Conservation (phyloP, 495 filamentous ascomycete species). For the Penicillium lagena region DNA sequence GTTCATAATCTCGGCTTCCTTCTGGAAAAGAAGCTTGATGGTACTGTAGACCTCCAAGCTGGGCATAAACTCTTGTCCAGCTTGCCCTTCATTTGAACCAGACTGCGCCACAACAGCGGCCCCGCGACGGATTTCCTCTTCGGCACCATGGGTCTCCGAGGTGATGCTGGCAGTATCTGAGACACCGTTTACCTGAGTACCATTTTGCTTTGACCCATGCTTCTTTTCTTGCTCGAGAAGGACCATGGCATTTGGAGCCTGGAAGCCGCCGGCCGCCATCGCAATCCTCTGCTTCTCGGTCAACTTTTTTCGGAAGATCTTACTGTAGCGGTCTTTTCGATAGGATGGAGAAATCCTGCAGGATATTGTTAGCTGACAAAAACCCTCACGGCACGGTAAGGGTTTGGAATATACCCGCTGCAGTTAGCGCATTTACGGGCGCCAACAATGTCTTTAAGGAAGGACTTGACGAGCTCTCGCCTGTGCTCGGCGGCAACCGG, state of each 20-base stretch:
- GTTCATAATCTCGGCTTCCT: constrained; percentile 72
- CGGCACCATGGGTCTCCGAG: constrained; percentile 43
- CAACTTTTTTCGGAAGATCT: constrained; percentile 86
- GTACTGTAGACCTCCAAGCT: constrained; percentile 70
- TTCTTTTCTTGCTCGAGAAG: constrained; percentile 37
- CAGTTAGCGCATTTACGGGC: constrained; percentile 70
- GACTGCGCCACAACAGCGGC: constrained; percentile 29
- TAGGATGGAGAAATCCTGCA: constrained; percentile 66
- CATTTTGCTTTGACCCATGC: constrained; percentile 24
- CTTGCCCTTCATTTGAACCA: constrained; percentile 15
- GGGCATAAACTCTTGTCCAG: constrained; percentile 61
- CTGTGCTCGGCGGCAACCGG: constrained; percentile 74
- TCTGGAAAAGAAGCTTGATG: constrained; percentile 74
- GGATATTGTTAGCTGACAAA: constrained; percentile 4
- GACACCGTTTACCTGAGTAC: constrained; percentile 16
- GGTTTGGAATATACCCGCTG: constrained; percentile 43
- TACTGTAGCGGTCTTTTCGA: constrained; percentile 79
- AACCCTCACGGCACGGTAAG: background rate
- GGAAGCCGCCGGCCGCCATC: constrained; percentile 66
- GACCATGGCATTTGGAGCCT: constrained; percentile 56
- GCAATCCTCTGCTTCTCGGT: constrained; percentile 60
- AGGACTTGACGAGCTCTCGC: constrained; percentile 67
- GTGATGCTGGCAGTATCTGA: constrained; percentile 15
- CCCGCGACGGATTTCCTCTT: constrained; percentile 63
- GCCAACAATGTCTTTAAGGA: constrained; percentile 60